Conservation (phyloP, 129 eudicot species). For the Flaveria bidentis region DNA sequence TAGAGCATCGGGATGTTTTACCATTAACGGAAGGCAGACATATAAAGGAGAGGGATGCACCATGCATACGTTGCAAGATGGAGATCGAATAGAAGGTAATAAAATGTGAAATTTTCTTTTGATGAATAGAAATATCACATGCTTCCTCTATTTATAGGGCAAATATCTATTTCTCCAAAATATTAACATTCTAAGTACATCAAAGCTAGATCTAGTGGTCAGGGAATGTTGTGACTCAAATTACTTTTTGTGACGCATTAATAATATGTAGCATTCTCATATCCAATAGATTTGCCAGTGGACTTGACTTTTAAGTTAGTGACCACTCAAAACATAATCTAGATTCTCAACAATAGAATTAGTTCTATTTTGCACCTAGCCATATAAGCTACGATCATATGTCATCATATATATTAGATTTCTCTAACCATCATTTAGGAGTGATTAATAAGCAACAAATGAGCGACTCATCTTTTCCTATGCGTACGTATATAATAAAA, state of each 20-base stretch:
- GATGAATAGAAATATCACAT: conserved; percentile 29
- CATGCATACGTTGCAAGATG: not conserved
- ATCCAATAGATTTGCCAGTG: not conserved
- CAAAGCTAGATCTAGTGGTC: conserved; percentile 13
- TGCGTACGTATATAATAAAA: not conserved
- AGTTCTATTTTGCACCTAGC: conserved; percentile 30
- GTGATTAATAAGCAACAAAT: not conserved
- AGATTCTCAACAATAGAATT: conserved; percentile 21
- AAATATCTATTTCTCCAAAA: not conserved
- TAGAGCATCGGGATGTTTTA: no score
- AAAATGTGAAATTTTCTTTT: conserved; percentile 14
- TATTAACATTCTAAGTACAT: not conserved
- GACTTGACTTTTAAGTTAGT: conserved; percentile 3
- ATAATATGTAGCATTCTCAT: conserved; percentile 1
- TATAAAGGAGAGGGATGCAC: not conserved
- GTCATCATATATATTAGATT: conserved; percentile 13
- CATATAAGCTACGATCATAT: conserved; percentile 12
- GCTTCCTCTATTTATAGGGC: conserved; percentile 33
- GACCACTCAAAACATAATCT: not conserved
- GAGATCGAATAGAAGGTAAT: not conserved
- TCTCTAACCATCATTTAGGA: not conserved
- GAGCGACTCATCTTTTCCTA: not conserved
- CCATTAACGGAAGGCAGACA: no score
- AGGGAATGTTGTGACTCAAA: conserved; percentile 6
- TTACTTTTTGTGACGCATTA: not conserved